Conservation (phyloP, 1,284 basidiomycete species). For the Ceratobasidium sp. region DNA sequence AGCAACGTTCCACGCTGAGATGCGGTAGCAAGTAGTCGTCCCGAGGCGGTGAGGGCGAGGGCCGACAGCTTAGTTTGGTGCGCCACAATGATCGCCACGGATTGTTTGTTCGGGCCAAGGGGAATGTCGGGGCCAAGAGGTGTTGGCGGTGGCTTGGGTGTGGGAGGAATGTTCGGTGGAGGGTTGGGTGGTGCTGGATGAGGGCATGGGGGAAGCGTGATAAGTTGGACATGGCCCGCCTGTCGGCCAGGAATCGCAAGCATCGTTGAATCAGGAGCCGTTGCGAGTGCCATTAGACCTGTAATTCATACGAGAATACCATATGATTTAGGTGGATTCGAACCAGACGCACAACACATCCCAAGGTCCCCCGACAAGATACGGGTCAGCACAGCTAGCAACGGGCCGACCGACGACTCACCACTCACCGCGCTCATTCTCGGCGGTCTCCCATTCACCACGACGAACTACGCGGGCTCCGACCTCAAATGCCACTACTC, state of each 20-base stretch:
- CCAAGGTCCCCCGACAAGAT: constrained; percentile 23
- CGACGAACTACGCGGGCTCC: constrained; percentile 65
- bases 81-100: constrained; percentile 85
- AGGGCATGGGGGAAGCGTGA: constrained; percentile 84
- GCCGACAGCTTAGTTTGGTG: constrained; percentile 84
- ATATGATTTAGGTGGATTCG: neutral
- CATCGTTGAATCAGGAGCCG: constrained; percentile 78
- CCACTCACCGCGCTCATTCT: constrained; percentile 82
- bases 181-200: constrained; percentile 59
- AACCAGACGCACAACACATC: constrained; percentile 19
- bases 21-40: constrained; percentile 84
- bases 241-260: constrained; percentile 90
- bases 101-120: constrained; percentile 69
- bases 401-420: constrained; percentile 23
- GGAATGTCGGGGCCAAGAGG: constrained; percentile 28
- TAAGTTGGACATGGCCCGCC: constrained; percentile 88
- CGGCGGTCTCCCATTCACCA: constrained; percentile 88
- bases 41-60: constrained; percentile 79
- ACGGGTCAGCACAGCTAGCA: constrained; percentile 32
- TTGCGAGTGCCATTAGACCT: constrained; percentile 88
- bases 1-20: constrained; percentile 88
- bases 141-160: constrained; percentile 4
- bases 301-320: constrained; percentile 38
- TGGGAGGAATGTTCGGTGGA: constrained; percentile 47
- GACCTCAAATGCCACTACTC: constrained; percentile 84